Evolutionary conservation across 306 rosid genomes (phyloP).

Genomic region (Fagus crenata): DNA sequence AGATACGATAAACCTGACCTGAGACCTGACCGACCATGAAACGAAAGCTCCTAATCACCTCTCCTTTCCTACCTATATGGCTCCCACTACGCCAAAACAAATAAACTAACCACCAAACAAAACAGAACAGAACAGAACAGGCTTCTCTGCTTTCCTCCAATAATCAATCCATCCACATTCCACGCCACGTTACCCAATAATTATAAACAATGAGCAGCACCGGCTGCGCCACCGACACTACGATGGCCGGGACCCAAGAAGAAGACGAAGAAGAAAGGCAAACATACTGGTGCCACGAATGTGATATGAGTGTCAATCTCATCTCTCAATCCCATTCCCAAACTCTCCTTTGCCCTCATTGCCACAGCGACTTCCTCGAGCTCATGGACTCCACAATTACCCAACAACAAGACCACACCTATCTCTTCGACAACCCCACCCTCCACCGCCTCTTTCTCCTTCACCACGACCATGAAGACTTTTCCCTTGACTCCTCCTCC

Average conservation of each 20-base stretch:
- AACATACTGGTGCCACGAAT: conserved; percentile 91
- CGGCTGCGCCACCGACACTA: conserved; percentile 2
- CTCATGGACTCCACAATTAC: conserved; percentile 63
- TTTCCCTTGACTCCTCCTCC: conserved; percentile 17
- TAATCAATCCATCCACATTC: too few relatives aligned
- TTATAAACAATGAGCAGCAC: not conserved
- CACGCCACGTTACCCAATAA: too few relatives aligned
- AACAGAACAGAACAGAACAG: too few relatives aligned
- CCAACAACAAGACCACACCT: conserved; percentile 35
- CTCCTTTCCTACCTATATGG: too few relatives aligned
- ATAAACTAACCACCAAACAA: too few relatives aligned
- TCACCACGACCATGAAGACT: conserved; percentile 32
- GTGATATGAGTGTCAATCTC: conserved; percentile 84
- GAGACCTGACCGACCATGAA: too few relatives aligned
- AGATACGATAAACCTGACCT: too few relatives aligned
- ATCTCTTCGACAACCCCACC: conserved; percentile 37
- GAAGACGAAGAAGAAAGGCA: conserved; percentile 32
- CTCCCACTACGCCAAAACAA: too few relatives aligned
- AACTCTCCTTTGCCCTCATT: conserved; percentile 51
- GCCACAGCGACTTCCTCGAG: conserved; percentile 69
- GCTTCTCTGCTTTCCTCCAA: too few relatives aligned
- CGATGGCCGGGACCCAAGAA: conserved; percentile 5
- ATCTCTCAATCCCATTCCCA: conserved; percentile 13
- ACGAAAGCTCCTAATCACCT: too few relatives aligned
- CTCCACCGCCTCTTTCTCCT: conserved; percentile 46